Evolutionary conservation across 2,329 filamentous ascomycete genomes (phyloP), one percentile per base, ranked within the genome.

Genomic region (Aspergillus nomiae): DNA sequence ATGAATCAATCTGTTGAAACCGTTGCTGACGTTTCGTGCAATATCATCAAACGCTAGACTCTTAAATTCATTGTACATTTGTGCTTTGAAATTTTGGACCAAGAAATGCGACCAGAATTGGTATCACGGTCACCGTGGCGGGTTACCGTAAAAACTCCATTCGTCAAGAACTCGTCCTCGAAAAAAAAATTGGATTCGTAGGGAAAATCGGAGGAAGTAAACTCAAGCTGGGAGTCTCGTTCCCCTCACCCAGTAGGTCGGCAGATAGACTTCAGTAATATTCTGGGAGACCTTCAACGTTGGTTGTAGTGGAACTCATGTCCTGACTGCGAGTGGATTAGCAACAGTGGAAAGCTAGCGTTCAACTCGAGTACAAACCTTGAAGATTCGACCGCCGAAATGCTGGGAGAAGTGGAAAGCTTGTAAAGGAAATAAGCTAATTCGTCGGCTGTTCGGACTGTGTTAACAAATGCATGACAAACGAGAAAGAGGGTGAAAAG

Each of bases 71-170:
- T 86, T 82, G 79, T 93, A 93, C 87, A 94, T 91, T 73, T 82
- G 82, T 63, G 84, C 82, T 76, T 93, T 91, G 84, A 93, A 92
- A 78, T 90, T 89, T 71, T 87, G 84, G 66, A 88, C 84, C 66
- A 93, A 83, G 73, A 90, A 91, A 74, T 90, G 86, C 24, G 87
- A 87, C 89, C 90, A 93, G 80, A 91, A 91, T 67, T 88, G 84
- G 79, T 92, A 92, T 69, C 64, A 67, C 65, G 66, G 65, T 66
- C 70, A 65, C 80, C 80, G 66, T 71, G 61, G 56, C 51, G 62
- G 61, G 76, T 74, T 50, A 78, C 67, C 64, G 79, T 36, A 77
- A 67, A 43, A 77, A 64, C 78, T 74, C 67, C 83, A 56, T 79
- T 67, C 83, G 57, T 79, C 74, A 56, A 86, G 80, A 62, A 82